Conservation (phyloP, 2,329 filamentous ascomycete genomes). For the Fusarium tjaetaba region DNA sequence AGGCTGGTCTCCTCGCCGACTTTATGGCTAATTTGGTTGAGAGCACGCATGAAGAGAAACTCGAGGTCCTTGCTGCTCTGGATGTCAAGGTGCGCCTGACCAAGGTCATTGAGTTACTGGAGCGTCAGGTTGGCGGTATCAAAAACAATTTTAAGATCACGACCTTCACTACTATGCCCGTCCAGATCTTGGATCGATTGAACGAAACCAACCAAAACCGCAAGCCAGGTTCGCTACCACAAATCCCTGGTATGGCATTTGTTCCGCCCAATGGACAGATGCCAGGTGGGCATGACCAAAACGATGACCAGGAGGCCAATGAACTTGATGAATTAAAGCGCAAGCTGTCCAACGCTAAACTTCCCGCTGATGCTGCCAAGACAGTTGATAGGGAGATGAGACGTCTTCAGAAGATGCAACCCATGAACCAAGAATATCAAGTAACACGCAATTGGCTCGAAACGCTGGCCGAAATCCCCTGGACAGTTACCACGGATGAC, state of each 20-base stretch:
- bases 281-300: slow-evolving; percentile 59
- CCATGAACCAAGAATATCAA: slow-evolving; percentile 94
- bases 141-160: slow-evolving; percentile 90
- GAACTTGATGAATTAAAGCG: slow-evolving; percentile 93
- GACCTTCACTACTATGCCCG: slow-evolving; percentile 73
- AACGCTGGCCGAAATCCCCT: slow-evolving; percentile 92
- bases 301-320: slow-evolving; percentile 83
- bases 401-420: slow-evolving; percentile 92
- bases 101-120: slow-evolving; percentile 84
- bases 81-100: slow-evolving; percentile 81
- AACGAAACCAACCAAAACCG: slow-evolving; percentile 51
- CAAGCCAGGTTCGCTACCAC: slow-evolving; percentile 45
- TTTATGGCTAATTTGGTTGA: slow-evolving; percentile 97
- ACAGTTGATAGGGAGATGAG: slow-evolving; percentile 91
- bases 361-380: slow-evolving; percentile 86
- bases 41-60: slow-evolving; percentile 87
- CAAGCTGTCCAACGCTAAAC: slow-evolving; percentile 81
- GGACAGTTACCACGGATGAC: slow-evolving; percentile 86
- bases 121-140: slow-evolving; percentile 82
- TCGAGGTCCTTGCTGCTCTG: slow-evolving; percentile 84
- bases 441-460: slow-evolving; percentile 94
- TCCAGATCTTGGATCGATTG: slow-evolving; percentile 69
- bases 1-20: slow-evolving; percentile 88
- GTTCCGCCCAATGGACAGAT: slow-evolving; percentile 48
- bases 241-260: slow-evolving; percentile 54